Conservation (phyloP, 345 rosid species). For the Citrus inodora region DNA sequence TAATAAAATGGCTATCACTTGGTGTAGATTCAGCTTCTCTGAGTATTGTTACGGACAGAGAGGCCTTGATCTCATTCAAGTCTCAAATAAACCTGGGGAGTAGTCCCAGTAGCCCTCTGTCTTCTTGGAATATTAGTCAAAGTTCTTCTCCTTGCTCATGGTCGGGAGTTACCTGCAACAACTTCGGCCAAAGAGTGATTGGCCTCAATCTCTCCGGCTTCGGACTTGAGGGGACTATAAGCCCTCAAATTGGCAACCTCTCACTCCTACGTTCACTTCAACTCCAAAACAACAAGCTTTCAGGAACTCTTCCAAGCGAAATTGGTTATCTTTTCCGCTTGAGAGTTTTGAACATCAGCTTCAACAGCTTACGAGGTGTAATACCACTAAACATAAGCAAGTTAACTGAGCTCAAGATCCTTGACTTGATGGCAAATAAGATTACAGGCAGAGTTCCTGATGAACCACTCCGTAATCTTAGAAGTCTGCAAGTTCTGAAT, state of each 20-base stretch:
- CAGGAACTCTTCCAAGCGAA: constrained; percentile 35
- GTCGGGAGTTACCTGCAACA: constrained; percentile 47
- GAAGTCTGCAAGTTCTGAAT: constrained; percentile 28
- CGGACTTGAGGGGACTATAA: constrained; percentile 34
- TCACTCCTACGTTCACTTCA: constrained; percentile 41
- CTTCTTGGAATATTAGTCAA: constrained; percentile 32
- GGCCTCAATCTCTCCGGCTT: constrained; percentile 28
- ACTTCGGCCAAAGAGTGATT: constrained; percentile 28
- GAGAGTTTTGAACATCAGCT: constrained; percentile 39
- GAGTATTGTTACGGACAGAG: constrained; percentile 29
- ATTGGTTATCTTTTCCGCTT: constrained; percentile 38
- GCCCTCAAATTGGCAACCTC: constrained; percentile 43
- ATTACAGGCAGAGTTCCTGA: constrained; percentile 30
- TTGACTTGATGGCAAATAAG: constrained; percentile 39
- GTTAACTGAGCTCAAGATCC: constrained; percentile 23
- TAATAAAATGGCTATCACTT: constrained; percentile 4
- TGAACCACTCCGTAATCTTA: constrained; percentile 26
- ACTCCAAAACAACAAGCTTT: constrained; percentile 39
- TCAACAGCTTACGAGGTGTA: constrained; percentile 32
- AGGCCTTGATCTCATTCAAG: constrained; percentile 41
- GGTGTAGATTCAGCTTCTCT: constrained; percentile 16
- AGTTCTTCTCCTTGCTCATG: constrained; percentile 41
- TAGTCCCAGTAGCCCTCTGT: constrained; percentile 12
- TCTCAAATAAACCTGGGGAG: constrained; percentile 26
- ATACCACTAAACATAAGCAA: constrained; percentile 37